These are phyloP conservation scores for Arabidopsis lyrata DNA, from an alignment of 441 rosid species.

Conservation along the genomic window DNA sequence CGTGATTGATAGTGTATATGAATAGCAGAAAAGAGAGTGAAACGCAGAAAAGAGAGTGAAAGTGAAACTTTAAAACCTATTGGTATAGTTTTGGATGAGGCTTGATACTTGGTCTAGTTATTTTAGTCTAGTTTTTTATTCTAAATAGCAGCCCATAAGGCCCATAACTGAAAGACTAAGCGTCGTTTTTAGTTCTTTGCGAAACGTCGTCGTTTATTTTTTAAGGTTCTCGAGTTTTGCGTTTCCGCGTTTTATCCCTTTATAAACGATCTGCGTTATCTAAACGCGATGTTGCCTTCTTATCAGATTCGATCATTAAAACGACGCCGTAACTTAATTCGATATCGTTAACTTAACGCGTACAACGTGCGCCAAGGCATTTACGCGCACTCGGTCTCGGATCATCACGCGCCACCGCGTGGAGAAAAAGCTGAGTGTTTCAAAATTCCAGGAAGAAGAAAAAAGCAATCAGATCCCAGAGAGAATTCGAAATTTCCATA, in stretches of 20 bases:
- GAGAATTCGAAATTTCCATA: not conserved
- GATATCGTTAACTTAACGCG: slow-evolving; percentile 17
- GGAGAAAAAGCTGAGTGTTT: slow-evolving; percentile 37
- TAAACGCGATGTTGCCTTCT: slow-evolving; percentile 23
- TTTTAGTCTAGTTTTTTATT: too few relatives aligned
- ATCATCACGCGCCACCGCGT: slow-evolving; percentile 35
- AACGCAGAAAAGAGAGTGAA: too few relatives aligned
- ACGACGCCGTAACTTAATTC: not conserved
- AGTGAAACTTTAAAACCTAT: too few relatives aligned
- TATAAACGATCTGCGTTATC: slow-evolving; percentile 15
- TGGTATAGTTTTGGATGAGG: too few relatives aligned
- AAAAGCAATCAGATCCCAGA: slow-evolving; percentile 2
- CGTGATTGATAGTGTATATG: too few relatives aligned
- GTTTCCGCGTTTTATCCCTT: slow-evolving; percentile 16
- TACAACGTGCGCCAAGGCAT: slow-evolving; percentile 23
- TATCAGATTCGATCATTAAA: not conserved
- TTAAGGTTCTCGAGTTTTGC: not conserved
- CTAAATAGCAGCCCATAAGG: too few relatives aligned
- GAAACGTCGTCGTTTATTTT: not conserved
- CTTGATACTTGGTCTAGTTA: too few relatives aligned
- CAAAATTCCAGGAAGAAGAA: slow-evolving; percentile 10
- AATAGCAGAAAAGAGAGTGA: too few relatives aligned
- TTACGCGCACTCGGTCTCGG: slow-evolving; percentile 36
- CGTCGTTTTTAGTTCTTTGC: not conserved
- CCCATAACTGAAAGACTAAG: not conserved